Base-by-base conservation (phyloP, 1,284 basidiomycete species). In the Leccinum cinnamomeum region DNA sequence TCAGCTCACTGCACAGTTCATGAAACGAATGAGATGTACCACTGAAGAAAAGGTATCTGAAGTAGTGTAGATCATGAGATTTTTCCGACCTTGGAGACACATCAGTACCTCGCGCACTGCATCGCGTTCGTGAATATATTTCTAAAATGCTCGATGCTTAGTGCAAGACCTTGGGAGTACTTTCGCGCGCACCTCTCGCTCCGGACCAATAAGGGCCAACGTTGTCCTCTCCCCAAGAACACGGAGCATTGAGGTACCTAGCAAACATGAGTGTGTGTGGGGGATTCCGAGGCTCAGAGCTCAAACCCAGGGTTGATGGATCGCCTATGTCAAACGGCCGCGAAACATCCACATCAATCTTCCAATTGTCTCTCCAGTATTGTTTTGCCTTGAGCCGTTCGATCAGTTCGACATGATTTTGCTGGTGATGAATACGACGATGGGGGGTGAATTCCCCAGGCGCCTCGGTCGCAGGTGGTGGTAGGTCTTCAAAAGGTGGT, bases 51-150 rank as follows among this genome's bases (percentile, higher is more conserved):
- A 84, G 8, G 70, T 70, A 35, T 77, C 63, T 70, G 74, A 53
- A 73, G 76, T 72, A 79, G 85, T 59, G 46, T 74, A 73, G 14
- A 90, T 75, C 67, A 91, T 74, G 54, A 88, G 75, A 64, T 87
- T 91, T 51, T 79, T 80, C 59, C 82, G 80, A 0, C 90, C 90
- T 79, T 92, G 89, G 4, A 92, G 75, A 23, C 83, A 83, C 70
- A 90, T 88, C 14, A 92, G 77, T 2, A 91, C 78, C 68, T 93
- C 91, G 7, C 91, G 82, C 10, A 90, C 86, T 41, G 86, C 85
- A 65, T 92, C 86, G 55, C 85, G 81, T 75, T 93, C 91, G 58
- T 86, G 74, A 35, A 25, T 25, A 92, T 88, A 88, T 74, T 73
- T 82, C 87, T 91, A 67, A 18, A 33, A 33, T 33, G 11, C 20